phyloP scores from a whole-genome alignment of 1,139 yeast genomes.

The Pichia sp. region DNA sequence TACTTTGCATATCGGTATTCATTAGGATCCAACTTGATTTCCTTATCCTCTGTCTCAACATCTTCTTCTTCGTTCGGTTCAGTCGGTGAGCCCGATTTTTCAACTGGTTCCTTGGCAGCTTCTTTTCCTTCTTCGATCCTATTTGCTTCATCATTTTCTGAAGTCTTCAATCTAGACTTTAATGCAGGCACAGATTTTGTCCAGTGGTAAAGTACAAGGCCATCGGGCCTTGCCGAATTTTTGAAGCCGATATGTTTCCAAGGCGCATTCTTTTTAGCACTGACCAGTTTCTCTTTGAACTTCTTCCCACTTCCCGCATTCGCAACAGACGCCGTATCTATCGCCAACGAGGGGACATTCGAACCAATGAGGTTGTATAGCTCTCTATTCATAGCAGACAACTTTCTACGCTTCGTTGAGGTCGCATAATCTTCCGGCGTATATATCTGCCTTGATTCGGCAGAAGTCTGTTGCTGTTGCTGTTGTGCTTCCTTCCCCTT shows the following conservation, averaged over 20 bases:
- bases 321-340: constrained; percentile 32
- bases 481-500: constrained; percentile 26
- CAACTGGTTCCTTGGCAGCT: neutral
- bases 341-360: constrained; percentile 82
- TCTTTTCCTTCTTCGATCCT: neutral
- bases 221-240: constrained; percentile 46
- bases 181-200: constrained; percentile 49
- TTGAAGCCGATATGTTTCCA: constrained; percentile 71
- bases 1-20: constrained; percentile 74
- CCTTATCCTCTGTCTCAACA: neutral
- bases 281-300: constrained; percentile 61
- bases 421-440: constrained; percentile 20
- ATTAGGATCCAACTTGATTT: constrained; percentile 32
- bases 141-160: neutral
- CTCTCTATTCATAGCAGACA: constrained; percentile 83
- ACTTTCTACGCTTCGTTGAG: constrained; percentile 25
- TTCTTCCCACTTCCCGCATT: constrained; percentile 30
- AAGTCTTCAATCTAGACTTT: neutral
- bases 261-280: constrained; percentile 36
- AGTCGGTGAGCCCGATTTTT: neutral
- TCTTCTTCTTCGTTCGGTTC: neutral
- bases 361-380: constrained; percentile 84
- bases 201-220: constrained; percentile 72
- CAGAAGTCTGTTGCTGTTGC: constrained; percentile 5
- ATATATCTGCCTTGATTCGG: constrained; percentile 13